Conservation (phyloP, 176 grass and related monocot genomes). For the Musa schizocarpa region DNA sequence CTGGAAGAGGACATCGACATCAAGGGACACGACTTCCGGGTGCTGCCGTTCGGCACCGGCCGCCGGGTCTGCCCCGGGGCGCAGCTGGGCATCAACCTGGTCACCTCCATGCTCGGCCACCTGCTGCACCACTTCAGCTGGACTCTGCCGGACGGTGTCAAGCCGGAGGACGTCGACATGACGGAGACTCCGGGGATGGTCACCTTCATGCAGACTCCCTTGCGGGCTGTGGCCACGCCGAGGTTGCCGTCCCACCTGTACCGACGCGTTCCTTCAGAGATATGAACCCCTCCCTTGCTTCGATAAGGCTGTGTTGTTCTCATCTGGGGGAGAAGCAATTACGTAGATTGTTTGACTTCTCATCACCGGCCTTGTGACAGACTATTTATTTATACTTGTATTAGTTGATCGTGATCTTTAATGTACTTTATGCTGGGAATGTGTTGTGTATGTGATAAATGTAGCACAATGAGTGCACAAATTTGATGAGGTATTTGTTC, state of each 20-base stretch:
- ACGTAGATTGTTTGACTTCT: too few relatives aligned
- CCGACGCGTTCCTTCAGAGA: conserved; percentile 37
- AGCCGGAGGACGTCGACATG: conserved; percentile 42
- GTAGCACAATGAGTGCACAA: too few relatives aligned
- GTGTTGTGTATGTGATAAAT: too few relatives aligned
- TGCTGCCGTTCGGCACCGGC: conserved; percentile 55
- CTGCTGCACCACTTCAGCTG: conserved; percentile 65
- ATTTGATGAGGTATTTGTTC: too few relatives aligned
- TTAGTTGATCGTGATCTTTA: too few relatives aligned
- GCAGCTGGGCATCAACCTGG: conserved; percentile 57
- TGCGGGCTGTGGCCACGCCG: conserved; percentile 39
- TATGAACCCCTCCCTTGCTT: conserved; percentile 11
- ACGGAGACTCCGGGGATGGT: conserved; percentile 50
- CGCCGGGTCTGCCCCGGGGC: conserved; percentile 56
- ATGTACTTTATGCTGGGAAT: too few relatives aligned
- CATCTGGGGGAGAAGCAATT: too few relatives aligned
- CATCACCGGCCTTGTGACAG: too few relatives aligned
- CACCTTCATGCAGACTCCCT: conserved; percentile 51
- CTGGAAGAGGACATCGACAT: conserved; percentile 51
- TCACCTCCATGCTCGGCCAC: conserved; percentile 54
- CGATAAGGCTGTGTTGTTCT: too few relatives aligned
- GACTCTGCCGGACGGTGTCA: conserved; percentile 39
- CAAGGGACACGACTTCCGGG: conserved; percentile 50
- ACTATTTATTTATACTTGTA: too few relatives aligned
- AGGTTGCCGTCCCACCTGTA: conserved; percentile 41